Percentiles rank a stretch among this genome's conserved stretches.
These are phyloP conservation scores for Asterella californica DNA, from an alignment of 225 moss, liverwort and hornwort genomes.

Conservation along the genomic window DNA sequence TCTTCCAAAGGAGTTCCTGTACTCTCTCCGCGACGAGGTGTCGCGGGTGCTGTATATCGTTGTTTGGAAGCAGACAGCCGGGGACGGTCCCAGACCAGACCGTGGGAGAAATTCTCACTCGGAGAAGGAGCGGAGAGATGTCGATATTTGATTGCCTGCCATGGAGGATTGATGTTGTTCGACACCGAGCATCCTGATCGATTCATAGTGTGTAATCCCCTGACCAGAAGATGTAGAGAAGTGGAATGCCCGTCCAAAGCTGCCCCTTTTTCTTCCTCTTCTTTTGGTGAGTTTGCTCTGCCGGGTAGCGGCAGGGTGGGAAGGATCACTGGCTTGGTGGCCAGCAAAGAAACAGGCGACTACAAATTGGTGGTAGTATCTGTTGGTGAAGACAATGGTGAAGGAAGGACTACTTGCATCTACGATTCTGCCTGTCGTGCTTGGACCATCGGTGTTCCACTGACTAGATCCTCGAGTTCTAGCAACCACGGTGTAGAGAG, in stretches of 20 bases:
- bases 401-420: background rate
- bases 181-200: background rate
- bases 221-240: background rate
- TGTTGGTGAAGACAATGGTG: background rate
- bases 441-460: background rate
- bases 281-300: background rate
- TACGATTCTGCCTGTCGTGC: background rate
- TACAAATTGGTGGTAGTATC: background rate
- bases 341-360: background rate
- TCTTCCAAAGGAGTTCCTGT: background rate
- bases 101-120: background rate
- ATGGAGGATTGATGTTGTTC: slow-evolving; percentile 8
- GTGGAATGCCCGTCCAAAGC: background rate
- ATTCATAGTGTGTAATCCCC: slow-evolving; percentile 1
- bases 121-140: background rate
- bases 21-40: background rate
- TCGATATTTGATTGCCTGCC: background rate
- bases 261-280: background rate
- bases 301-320: no score
- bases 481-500: background rate
- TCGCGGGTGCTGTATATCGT: background rate
- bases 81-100: no score
- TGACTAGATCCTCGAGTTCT: background rate
- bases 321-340: slow-evolving; percentile 5
- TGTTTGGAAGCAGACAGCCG: background rate